Conservation (phyloP, 2,329 filamentous ascomycete genomes). For the Macrophomina phaseolina region DNA sequence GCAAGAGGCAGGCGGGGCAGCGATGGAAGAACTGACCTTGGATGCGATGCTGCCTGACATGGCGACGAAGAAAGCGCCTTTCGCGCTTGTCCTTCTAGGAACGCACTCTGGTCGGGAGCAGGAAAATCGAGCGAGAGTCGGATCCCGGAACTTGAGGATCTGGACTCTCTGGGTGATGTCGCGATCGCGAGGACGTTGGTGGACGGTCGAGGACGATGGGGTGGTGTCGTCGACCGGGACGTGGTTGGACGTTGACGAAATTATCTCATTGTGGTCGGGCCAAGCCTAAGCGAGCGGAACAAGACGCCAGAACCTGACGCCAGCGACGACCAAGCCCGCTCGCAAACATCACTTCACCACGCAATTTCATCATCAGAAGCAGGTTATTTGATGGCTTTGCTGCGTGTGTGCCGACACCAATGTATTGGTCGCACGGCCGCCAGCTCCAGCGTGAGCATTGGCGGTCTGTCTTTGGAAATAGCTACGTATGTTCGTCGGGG, state of each 20-base stretch:
- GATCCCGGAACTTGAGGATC: slow-evolving; percentile 47
- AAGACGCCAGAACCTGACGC: slow-evolving; percentile 18
- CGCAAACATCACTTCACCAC: not conserved
- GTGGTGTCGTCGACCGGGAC: slow-evolving; percentile 23
- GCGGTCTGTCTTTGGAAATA: slow-evolving; percentile 17
- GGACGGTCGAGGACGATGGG: slow-evolving; percentile 13
- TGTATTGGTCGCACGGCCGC: slow-evolving; percentile 17
- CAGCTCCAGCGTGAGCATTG: slow-evolving; percentile 1
- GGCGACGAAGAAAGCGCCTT: slow-evolving; percentile 48
- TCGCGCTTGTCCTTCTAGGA: slow-evolving; percentile 51
- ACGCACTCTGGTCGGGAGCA: slow-evolving; percentile 44
- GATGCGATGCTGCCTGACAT: slow-evolving; percentile 48
- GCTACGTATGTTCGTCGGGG: slow-evolving; percentile 26
- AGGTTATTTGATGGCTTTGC: not conserved
- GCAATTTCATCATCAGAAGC: not conserved
- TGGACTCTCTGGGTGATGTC: slow-evolving; percentile 39
- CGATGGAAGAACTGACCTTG: slow-evolving; percentile 44
- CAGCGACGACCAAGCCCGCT: not conserved
- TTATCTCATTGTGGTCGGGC: slow-evolving; percentile 29
- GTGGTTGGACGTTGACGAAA: slow-evolving; percentile 27
- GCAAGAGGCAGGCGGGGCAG: not conserved
- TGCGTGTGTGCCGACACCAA: not conserved
- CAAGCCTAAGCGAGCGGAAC: slow-evolving; percentile 28
- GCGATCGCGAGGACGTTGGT: slow-evolving; percentile 19
- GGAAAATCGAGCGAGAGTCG: slow-evolving; percentile 43